phyloP scores from a whole-genome alignment of 148 eudicot species.

The Polygonum aviculare region DNA sequence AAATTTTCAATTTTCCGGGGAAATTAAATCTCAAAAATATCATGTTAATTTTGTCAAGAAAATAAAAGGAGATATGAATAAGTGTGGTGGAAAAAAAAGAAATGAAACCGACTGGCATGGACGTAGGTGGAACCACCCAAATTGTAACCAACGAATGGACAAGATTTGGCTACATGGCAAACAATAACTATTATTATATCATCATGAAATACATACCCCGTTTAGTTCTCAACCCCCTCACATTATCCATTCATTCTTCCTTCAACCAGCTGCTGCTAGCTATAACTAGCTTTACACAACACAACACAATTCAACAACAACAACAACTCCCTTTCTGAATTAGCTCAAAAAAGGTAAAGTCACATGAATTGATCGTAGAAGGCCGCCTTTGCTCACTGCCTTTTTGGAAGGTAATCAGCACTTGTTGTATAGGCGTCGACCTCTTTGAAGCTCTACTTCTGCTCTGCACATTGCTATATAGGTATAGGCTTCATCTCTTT shows the following conservation, averaged over 20 bases:
- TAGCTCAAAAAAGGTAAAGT: no score
- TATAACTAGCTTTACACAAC: no score
- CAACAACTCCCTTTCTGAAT: no score
- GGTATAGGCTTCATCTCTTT: no score
- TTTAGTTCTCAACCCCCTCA: not conserved
- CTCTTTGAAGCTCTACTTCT: not conserved
- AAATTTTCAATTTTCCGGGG: not conserved
- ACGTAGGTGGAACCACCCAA: not conserved
- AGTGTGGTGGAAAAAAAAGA: constrained; percentile 2
- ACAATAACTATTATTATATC: not conserved
- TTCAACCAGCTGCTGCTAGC: not conserved
- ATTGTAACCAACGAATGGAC: not conserved
- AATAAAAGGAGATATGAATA: not conserved
- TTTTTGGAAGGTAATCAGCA: no score
- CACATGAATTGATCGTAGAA: no score
- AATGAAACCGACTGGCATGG: not conserved
- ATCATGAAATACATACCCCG: no score
- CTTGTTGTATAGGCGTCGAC: not conserved
- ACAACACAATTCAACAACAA: no score
- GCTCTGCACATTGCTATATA: not conserved
- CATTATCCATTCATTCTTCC: not conserved
- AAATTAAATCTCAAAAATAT: not conserved
- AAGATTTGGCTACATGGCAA: constrained; percentile 2
- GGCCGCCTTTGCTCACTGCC: no score
- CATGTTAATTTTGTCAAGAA: not conserved